A percentile compares a stretch with the other conserved stretches of the same genome.
Evolutionary conservation across 2,329 filamentous ascomycete genomes (phyloP).

Genomic region (Neonectria magnoliae): DNA sequence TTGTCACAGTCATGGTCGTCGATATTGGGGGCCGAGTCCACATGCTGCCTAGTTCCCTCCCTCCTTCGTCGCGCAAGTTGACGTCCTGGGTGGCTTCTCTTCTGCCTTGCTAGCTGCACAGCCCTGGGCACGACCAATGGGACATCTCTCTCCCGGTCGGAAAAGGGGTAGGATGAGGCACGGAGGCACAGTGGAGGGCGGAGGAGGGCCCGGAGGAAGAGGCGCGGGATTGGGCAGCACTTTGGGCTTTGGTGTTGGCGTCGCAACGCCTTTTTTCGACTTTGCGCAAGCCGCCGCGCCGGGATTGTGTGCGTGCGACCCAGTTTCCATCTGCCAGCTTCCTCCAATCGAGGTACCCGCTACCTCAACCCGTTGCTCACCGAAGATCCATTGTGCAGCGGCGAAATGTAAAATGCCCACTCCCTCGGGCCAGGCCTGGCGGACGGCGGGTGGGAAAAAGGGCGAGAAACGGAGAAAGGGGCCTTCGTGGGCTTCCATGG

Average conservation of each 20-base stretch:
- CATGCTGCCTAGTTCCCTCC: conserved; percentile 18
- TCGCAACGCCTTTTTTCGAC: conserved; percentile 40
- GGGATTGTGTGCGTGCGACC: conserved; percentile 40
- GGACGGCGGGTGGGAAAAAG: conserved; percentile 2
- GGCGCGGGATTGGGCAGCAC: conserved; percentile 43
- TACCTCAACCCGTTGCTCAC: conserved; percentile 20
- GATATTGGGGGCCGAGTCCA: conserved; percentile 22
- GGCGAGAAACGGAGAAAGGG: neutral
- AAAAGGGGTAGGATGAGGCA: conserved; percentile 18
- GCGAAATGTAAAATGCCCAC: conserved; percentile 30
- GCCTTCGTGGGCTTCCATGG: neutral
- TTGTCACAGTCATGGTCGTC: conserved; percentile 5
- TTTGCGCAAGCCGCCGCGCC: conserved; percentile 39
- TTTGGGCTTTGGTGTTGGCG: conserved; percentile 37
- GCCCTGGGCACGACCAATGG: conserved; percentile 21
- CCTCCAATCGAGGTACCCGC: conserved; percentile 30
- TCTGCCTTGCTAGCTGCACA: conserved; percentile 22
- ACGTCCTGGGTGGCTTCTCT: conserved; percentile 6
- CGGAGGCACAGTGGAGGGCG: conserved; percentile 12
- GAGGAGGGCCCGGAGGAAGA: conserved; percentile 16
- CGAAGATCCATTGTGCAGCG: conserved; percentile 31
- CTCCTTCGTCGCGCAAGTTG: conserved; percentile 4
- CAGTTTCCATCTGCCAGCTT: conserved; percentile 40
- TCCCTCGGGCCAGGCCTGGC: conserved; percentile 23
- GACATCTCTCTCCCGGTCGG: conserved; percentile 6